Evolutionary conservation across 495 filamentous ascomycete species (phyloP).

Genomic region (Xanthoparmelia taractica): DNA sequence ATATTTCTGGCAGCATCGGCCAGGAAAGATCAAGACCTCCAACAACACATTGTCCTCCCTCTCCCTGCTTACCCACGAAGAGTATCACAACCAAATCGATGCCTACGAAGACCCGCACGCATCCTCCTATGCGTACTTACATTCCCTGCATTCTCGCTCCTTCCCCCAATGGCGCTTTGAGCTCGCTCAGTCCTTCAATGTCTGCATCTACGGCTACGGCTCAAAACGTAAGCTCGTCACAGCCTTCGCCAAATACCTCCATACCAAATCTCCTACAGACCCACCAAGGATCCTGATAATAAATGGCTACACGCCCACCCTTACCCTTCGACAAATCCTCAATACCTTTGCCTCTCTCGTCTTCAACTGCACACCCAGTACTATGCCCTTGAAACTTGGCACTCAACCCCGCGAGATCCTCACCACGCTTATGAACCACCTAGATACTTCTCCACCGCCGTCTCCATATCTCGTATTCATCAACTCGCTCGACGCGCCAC

Average conservation of each 20-base stretch:
- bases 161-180: constrained; percentile 94
- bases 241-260: constrained; percentile 67
- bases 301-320: constrained; percentile 76
- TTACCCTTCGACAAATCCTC: constrained; percentile 73
- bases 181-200: constrained; percentile 77
- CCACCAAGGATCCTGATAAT: constrained; percentile 65
- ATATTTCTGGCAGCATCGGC: constrained; percentile 88
- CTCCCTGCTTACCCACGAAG: constrained; percentile 74
- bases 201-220: constrained; percentile 88
- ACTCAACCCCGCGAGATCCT: constrained; percentile 59
- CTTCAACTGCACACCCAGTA: constrained; percentile 40
- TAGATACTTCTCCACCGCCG: constrained; percentile 42
- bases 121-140: constrained; percentile 61
- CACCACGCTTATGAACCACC: constrained; percentile 51
- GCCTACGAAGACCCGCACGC: constrained; percentile 63
- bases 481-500: constrained; percentile 73
- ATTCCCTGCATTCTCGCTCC: constrained; percentile 65
- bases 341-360: constrained; percentile 60
- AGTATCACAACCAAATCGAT: constrained; percentile 70
- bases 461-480: constrained; percentile 59
- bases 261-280: constrained; percentile 35
- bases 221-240: constrained; percentile 73
- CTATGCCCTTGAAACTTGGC: constrained; percentile 48
- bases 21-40: constrained; percentile 73
- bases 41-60: constrained; percentile 74